Percentiles rank a stretch among this genome's conserved stretches.
Evolutionary conservation across 495 filamentous ascomycete species (phyloP).

Genomic region (Pseudoneurospora amorphoporcata): DNA sequence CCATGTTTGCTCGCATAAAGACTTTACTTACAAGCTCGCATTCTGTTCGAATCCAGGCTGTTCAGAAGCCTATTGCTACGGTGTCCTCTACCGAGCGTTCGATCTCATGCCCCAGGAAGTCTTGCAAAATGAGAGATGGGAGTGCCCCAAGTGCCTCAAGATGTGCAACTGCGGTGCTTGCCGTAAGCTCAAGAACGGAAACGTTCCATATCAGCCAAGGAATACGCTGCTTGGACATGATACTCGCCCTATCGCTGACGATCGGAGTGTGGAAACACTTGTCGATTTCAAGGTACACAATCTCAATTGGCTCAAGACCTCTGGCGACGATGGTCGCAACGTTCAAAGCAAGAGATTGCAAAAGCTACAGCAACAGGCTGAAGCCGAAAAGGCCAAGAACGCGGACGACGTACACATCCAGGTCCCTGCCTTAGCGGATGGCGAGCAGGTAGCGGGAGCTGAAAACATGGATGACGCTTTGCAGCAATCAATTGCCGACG

Average conservation of each 20-base stretch:
- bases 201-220: slow-evolving; percentile 63
- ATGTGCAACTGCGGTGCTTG: slow-evolving; percentile 80
- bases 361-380: slow-evolving; percentile 39
- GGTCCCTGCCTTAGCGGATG: slow-evolving; percentile 17
- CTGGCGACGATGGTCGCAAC: slow-evolving; percentile 40
- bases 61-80: slow-evolving; percentile 70
- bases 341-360: slow-evolving; percentile 42
- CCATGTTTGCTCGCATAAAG: slow-evolving; percentile 69
- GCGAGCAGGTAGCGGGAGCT: slow-evolving; percentile 10
- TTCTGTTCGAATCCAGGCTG: slow-evolving; percentile 58
- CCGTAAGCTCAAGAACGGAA: slow-evolving; percentile 34
- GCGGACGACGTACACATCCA: slow-evolving; percentile 12
- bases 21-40: slow-evolving; percentile 71
- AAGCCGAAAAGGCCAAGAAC: slow-evolving; percentile 42
- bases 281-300: slow-evolving; percentile 83
- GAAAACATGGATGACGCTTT: slow-evolving; percentile 23
- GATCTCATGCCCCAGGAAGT: slow-evolving; percentile 70
- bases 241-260: slow-evolving; percentile 77
- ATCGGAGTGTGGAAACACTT: slow-evolving; percentile 73
- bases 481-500: slow-evolving; percentile 23
- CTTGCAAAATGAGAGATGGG: slow-evolving; percentile 71
- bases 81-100: slow-evolving; percentile 77
- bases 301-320: slow-evolving; percentile 55
- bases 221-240: slow-evolving; percentile 81
- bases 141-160: slow-evolving; percentile 73